Percentiles rank a stretch among this genome's conserved stretches.
These are phyloP conservation scores for Meyerozyma guilliermondii DNA, from an alignment of 1,139 yeast genomes.

Conservation along the genomic window DNA sequence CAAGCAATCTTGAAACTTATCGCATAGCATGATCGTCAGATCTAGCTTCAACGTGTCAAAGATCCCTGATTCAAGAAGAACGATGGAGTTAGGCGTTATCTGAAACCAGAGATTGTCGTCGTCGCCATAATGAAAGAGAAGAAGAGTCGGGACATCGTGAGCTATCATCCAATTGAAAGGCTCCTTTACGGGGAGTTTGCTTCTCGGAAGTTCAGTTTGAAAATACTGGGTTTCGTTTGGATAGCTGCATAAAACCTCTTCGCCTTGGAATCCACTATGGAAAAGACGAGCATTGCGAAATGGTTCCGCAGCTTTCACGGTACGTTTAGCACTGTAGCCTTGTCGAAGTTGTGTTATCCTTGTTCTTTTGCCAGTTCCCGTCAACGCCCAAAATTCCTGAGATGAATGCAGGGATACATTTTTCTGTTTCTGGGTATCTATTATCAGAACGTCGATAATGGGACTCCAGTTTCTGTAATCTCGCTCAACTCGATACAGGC, in stretches of 20 bases:
- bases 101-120: slow-evolving; percentile 10
- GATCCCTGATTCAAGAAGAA: slow-evolving; percentile 9
- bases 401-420: slow-evolving; percentile 15
- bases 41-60: neutral
- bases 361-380: slow-evolving; percentile 37
- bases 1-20: slow-evolving; percentile 1
- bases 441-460: slow-evolving; percentile 33
- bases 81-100: slow-evolving; percentile 8
- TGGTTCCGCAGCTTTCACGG: slow-evolving; percentile 7
- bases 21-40: slow-evolving; percentile 2
- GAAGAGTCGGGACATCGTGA: neutral
- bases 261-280: no score
- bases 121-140: neutral
- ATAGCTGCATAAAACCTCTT: neutral
- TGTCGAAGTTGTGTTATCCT: slow-evolving; percentile 33
- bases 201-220: no score
- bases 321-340: slow-evolving; percentile 30
- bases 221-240: no score
- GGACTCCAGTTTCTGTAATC: slow-evolving; percentile 50
- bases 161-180: neutral
- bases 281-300: neutral
- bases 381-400: slow-evolving; percentile 44
- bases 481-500: slow-evolving; percentile 7
- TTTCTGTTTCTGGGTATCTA: slow-evolving; percentile 22
- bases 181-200: no score